phyloP scores from a whole-genome alignment of 1,284 basidiomycete genomes.

The Cutaneotrichosporon sp. region DNA sequence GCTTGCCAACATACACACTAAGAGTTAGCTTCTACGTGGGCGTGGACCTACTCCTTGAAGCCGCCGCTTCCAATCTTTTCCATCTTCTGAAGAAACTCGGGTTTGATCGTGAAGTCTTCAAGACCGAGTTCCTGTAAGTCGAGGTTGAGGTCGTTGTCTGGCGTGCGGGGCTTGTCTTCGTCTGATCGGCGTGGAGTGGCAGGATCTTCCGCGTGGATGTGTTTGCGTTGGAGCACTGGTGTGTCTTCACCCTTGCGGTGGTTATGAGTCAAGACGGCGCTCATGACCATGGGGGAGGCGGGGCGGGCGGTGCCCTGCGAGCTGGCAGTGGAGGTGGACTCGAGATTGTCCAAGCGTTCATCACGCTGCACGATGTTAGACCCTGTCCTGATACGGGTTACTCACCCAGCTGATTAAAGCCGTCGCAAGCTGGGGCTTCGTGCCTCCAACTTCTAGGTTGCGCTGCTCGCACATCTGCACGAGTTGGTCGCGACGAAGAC shows the following conservation, averaged over 20 bases:
- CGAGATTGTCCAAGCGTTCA: slow-evolving; percentile 27
- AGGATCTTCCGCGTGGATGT: slow-evolving; percentile 50
- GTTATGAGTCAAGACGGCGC: slow-evolving; percentile 59
- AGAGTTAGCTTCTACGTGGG: neutral
- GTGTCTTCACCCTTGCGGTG: slow-evolving; percentile 56
- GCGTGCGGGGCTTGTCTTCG: slow-evolving; percentile 52
- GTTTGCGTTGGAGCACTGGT: slow-evolving; percentile 50
- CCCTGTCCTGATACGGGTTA: neutral
- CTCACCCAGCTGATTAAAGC: slow-evolving; percentile 77
- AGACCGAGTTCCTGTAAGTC: slow-evolving; percentile 91
- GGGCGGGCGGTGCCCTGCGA: slow-evolving; percentile 35
- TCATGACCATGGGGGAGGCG: slow-evolving; percentile 26
- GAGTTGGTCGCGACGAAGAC: slow-evolving; percentile 80
- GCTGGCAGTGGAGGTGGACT: slow-evolving; percentile 33
- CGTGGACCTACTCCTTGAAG: slow-evolving; percentile 76
- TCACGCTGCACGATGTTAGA: slow-evolving; percentile 29
- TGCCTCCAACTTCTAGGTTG: slow-evolving; percentile 75
- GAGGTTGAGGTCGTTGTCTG: slow-evolving; percentile 78
- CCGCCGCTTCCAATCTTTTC: slow-evolving; percentile 98
- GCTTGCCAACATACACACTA: slow-evolving; percentile 83
- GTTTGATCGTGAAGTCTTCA: slow-evolving; percentile 91
- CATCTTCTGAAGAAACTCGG: slow-evolving; percentile 83
- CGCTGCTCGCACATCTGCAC: slow-evolving; percentile 82
- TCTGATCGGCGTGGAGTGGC: slow-evolving; percentile 48
- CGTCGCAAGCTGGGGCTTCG: slow-evolving; percentile 86